Evolutionary conservation across 2,329 filamentous ascomycete species (phyloP), one percentile per base, ranked within the genome.

Genomic region (Fusarium camptoceras): DNA sequence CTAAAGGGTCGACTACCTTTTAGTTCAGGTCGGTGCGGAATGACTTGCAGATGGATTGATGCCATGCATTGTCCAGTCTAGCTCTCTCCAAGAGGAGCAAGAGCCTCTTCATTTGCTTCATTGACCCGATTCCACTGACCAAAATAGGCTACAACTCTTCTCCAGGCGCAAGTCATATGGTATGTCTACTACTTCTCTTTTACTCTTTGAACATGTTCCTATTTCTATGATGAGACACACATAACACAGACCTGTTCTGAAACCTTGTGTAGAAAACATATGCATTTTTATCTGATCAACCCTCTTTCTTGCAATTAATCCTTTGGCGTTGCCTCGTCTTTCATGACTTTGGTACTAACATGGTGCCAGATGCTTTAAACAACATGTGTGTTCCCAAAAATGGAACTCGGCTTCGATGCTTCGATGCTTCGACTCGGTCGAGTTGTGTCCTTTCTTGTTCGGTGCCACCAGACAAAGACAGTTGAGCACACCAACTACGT

Each of bases 201-300:
- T 30, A 46, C 41, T 24, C 57, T 54, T 57, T 47, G 22, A 48
- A 22, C 6, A 20, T 14, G 15, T 27, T 55, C 42, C 42, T 57
- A 44, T 60, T 71, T 70, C 42, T 28, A 75, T 77, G 75, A 79
- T 76, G 75, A 79, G 64, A 72, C 39, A 72, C 55, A 55, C 75
- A 73, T 75, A 76, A 73, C 76, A 78, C 76, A 77, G 76, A 78
- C 77, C 76, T 79, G 76, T 78, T 78, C 77, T 74, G 75, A 76
- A 78, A 48, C 60, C 24, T 54, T 67, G 46, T 78, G 76, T 77
- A 70, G 77, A 79, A 70, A 71, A 73, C 34, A 66, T 37, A 73
- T 75, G 70, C 56, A 72, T 71, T 25, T 64, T 57, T 39, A 66
- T 72, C 73, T 75, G 73, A 75, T 68, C 48, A 62, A 74, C 72